phyloP scores from a whole-genome alignment of 192 early-diverging fungal genomes.

The Polychytrium aggregatum region DNA sequence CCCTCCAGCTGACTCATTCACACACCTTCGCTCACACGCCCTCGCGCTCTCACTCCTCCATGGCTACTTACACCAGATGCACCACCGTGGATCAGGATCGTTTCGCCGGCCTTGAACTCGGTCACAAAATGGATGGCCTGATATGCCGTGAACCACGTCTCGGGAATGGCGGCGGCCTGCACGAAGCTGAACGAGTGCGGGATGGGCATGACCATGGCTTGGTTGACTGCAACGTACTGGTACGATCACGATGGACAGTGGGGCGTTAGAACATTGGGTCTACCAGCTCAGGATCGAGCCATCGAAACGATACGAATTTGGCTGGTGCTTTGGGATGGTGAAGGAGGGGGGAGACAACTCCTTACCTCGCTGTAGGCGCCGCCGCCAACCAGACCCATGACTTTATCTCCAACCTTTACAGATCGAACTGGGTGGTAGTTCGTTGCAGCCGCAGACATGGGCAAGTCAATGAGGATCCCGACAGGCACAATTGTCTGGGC shows the following conservation, averaged over 20 bases:
- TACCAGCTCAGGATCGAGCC: too few species aligned
- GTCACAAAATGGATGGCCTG: conserved; percentile 73
- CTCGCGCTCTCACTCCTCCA: too few species aligned
- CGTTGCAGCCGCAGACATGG: neutral
- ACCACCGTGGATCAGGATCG: conserved; percentile 80
- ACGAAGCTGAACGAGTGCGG: conserved; percentile 57
- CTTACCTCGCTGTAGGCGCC: conserved; percentile 64
- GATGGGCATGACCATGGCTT: conserved; percentile 46
- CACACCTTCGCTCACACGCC: too few species aligned
- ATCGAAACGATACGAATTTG: too few species aligned
- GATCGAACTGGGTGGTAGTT: conserved; percentile 1
- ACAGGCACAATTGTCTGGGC: too few species aligned
- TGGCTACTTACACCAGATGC: conserved; percentile 81
- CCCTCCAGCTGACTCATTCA: too few species aligned
- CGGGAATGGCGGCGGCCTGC: conserved; percentile 69
- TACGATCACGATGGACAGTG: too few species aligned
- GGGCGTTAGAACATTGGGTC: too few species aligned
- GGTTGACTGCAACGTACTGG: conserved; percentile 42
- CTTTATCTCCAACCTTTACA: conserved; percentile 57
- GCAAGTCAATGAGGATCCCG: neutral
- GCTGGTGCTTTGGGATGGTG: too few species aligned
- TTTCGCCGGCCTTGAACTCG: conserved; percentile 59
- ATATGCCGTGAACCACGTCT: conserved; percentile 70
- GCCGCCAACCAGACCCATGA: conserved; percentile 66
- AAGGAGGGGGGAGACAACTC: too few species aligned